Evolutionary conservation across 805 yeast genomes (phyloP), one percentile per base, ranked within the genome.

Genomic region (Nakazawaea anatomiae): DNA sequence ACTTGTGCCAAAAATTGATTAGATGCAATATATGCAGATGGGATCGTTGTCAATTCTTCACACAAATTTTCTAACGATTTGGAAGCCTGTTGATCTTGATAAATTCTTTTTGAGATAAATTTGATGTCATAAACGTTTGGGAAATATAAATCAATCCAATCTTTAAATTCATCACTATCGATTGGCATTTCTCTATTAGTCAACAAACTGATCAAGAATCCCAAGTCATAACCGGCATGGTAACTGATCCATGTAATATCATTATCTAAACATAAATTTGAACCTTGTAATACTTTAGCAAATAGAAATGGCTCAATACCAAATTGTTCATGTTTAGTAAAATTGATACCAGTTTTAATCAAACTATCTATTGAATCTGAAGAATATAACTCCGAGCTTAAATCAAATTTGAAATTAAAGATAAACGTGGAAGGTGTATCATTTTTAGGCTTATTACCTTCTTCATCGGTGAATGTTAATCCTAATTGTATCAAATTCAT

Each of bases 171-270:
- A 40, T 80, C 79, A 63, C 87, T 91, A 57, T 84, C 87, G 31
- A 77, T 78, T 1, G 98, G 98, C 75, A 92, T 85, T 46, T 75
- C 69, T 46, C 80, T 78, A 66, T 89, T 88, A 58, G 85, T 80
- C 62, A 92, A 73, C 56, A 89, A 73, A 46, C 95, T 82, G 12
- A 90, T 70, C 53, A 94, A 72, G 65, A 91, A 91, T 1, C 98
- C 99, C 63, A 91, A 79, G 66, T 94, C 99, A 67, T 94, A 94
- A 10, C 98, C 99, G 6, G 80, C 84, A 65, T 94, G 97, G 69
- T 86, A 94, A 54, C 96, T 85, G 48, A 89, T 75, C 99, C 99
- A 94, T 48, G 84, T 82, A 44, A 89, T 79, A 36, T 77, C 69
- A 31, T 76, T 74, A 58, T 88, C 83, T 59, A 94, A 71, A 38